Base-by-base conservation (phyloP, 1,139 yeast genomes). In the Candida pseudoviswanathii region DNA sequence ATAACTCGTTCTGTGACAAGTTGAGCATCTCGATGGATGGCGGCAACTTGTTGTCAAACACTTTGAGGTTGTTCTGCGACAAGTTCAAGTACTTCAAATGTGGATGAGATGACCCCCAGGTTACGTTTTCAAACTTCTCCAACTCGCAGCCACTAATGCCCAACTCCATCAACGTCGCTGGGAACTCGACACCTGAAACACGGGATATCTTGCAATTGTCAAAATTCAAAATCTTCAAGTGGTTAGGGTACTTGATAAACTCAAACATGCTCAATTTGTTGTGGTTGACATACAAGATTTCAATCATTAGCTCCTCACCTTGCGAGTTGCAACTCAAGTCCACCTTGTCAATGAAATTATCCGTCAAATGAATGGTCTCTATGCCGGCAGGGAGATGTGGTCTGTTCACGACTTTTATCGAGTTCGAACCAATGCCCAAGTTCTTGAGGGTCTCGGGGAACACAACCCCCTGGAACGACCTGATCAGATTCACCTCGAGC, bases 391-490 rank as follows among this genome's bases (percentile, higher is more conserved):
- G 68, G 2, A 66, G 44, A 30, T 44, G 41, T 33, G 58, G 62
- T 9, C 53, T 44, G 5, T 49, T 47, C 0, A 61, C 50, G 4
- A 38, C 36, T 16, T 44, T 47, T 8, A 66, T 51, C 16, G 45
- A 42, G 49, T 66, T 66, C 7, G 60, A 57, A 2, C 69, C 68
- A 30, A 66, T 48, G 2, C 67, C 67, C 41, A 66, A 56, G 44
- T 54, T 57, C 4, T 46, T 42, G 11, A 64, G 47, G 7, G 43
- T 53, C 9, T 32, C 37, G 3, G 70, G 70, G 37, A 65, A 64
- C n/a, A 38, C 39, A 11, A 59, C 58, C 16, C 55, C 47, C 25
- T 60, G 64, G 30, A 66, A 50, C 4, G 60, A 48, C 1, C 48
- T 42, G 1, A 66, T 55, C 30, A 55, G 55, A 51, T 66, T 66